Conservation (phyloP, 148 eudicot genomes). For the Amaranthus palmeri region DNA sequence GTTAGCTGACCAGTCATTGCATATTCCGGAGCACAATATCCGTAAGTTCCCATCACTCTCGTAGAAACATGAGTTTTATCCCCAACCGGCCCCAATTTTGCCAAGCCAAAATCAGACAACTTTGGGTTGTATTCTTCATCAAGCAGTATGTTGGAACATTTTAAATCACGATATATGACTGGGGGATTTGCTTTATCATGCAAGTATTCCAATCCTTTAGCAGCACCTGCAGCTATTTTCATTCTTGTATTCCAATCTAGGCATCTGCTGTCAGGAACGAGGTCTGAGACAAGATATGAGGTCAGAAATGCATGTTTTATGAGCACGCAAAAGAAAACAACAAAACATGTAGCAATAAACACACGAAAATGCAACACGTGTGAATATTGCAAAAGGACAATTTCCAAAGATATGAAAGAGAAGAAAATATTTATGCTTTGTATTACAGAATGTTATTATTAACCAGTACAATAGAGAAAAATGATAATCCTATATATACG, state of each 20-base stretch:
- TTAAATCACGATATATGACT: slow-evolving; percentile 78
- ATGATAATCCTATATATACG: too few relatives aligned
- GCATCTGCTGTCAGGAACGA: slow-evolving; percentile 25
- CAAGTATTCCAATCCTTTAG: slow-evolving; percentile 73
- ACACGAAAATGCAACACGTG: background rate
- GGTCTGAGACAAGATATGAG: slow-evolving; percentile 27
- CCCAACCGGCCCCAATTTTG: slow-evolving; percentile 81
- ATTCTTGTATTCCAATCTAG: slow-evolving; percentile 82
- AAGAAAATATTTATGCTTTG: too few relatives aligned
- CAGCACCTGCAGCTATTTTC: slow-evolving; percentile 93
- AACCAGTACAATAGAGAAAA: too few relatives aligned
- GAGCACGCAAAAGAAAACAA: background rate
- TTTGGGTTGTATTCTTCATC: slow-evolving; percentile 64
- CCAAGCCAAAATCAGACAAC: slow-evolving; percentile 79
- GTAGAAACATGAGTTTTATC: slow-evolving; percentile 79
- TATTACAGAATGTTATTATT: too few relatives aligned
- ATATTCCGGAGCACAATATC: slow-evolving; percentile 82
- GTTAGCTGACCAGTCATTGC: slow-evolving; percentile 89
- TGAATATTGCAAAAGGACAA: background rate
- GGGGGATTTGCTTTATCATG: slow-evolving; percentile 77
- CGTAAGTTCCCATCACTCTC: slow-evolving; percentile 85
- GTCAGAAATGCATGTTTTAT: background rate
- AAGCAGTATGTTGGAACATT: slow-evolving; percentile 75
- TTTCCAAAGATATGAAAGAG: too few relatives aligned
- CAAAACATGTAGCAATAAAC: background rate